Conservation (phyloP, 352 stramenopile genomes). For the Phytopythium vexans region DNA sequence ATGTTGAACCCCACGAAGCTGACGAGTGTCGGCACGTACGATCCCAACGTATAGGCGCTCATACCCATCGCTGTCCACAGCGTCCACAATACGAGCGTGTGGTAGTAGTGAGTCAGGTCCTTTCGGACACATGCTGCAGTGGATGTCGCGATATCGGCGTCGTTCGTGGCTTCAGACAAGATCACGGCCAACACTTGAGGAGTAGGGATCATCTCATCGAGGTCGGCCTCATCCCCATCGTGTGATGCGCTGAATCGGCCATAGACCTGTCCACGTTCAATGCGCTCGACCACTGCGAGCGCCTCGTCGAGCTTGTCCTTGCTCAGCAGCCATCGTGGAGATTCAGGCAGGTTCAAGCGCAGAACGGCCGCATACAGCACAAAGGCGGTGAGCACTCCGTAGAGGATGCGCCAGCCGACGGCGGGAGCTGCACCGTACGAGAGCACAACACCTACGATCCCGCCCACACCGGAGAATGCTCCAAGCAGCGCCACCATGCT, state of each 20-base stretch:
- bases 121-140: too few relatives aligned
- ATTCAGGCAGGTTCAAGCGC: constrained; percentile 29
- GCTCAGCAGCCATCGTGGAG: constrained; percentile 38
- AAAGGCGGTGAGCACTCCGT: constrained; percentile 15
- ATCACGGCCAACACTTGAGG: constrained; percentile 2
- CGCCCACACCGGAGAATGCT: constrained; percentile 33
- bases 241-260: constrained; percentile 12
- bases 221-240: neutral
- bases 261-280: constrained; percentile 16
- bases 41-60: constrained; percentile 29
- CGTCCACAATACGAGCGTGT: constrained; percentile 22
- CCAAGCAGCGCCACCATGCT: constrained; percentile 31
- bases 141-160: too few relatives aligned
- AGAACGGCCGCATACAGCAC: constrained; percentile 22
- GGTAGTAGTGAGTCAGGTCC: neutral
- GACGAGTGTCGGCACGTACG: constrained; percentile 25
- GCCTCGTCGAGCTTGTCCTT: constrained; percentile 27
- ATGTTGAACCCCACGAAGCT: constrained; percentile 31
- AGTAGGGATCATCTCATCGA: neutral
- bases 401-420: constrained; percentile 33
- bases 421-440: constrained; percentile 20
- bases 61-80: constrained; percentile 28
- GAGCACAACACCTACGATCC: constrained; percentile 24
- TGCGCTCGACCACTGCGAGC: constrained; percentile 16
- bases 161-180: neutral